phyloP scores from a whole-genome alignment of 208 protist species.

The Leishmania gerbilli region DNA sequence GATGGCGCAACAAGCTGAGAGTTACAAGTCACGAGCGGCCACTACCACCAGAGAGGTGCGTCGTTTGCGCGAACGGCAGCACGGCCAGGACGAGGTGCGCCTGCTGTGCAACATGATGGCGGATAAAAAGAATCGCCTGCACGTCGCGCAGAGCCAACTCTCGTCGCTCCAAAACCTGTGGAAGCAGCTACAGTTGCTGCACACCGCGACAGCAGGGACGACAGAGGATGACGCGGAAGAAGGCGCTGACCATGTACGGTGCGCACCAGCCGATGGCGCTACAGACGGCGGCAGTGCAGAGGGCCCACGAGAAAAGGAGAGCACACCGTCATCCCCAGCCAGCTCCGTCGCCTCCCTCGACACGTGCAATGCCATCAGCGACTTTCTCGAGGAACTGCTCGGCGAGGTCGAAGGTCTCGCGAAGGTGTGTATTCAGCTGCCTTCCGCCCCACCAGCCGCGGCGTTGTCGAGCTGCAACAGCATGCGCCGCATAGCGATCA shows the following conservation, averaged over 20 bases:
- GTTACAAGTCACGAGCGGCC: conserved; percentile 17
- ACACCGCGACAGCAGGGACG: conserved; percentile 6
- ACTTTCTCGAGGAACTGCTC: conserved; percentile 43
- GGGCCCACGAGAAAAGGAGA: background rate
- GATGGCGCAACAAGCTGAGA: conserved; percentile 27
- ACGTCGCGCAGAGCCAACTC: conserved; percentile 31
- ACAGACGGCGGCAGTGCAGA: background rate
- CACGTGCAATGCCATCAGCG: conserved; percentile 29
- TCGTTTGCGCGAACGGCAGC: conserved; percentile 38
- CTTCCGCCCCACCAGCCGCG: conserved; percentile 27
- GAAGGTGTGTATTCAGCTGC: conserved; percentile 54
- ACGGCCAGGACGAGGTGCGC: conserved; percentile 54
- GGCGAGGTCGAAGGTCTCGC: conserved; percentile 45
- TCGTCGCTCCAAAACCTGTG: conserved; percentile 39
- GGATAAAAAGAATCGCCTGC: conserved; percentile 53
- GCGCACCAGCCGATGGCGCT: background rate
- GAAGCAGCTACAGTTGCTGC: conserved; percentile 40
- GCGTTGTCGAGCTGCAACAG: conserved; percentile 15
- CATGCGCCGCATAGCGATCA: background rate
- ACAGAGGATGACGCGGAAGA: background rate
- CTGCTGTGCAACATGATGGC: conserved; percentile 58
- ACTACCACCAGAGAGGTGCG: conserved; percentile 21
- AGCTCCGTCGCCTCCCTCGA: conserved; percentile 32
- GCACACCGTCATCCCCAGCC: background rate
- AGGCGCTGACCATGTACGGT: background rate